Conservation (phyloP, 2,329 filamentous ascomycete genomes). For the Aureobasidium musti region DNA sequence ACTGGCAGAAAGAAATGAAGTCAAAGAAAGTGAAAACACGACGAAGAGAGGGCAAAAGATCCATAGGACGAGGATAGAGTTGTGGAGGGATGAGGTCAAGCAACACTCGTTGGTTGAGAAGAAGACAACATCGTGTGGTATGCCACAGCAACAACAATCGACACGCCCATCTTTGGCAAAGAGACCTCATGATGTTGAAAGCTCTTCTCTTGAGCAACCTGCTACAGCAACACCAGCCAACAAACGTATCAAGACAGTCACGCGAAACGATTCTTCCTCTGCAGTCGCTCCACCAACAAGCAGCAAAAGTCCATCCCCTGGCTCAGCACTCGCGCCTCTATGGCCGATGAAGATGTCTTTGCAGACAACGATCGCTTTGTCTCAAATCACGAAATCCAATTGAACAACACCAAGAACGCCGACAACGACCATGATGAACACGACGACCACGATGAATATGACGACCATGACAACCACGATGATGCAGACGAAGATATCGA, state of each 20-base stretch:
- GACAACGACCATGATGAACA: neutral
- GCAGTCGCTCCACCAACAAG: slow-evolving; percentile 5
- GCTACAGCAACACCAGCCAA: neutral
- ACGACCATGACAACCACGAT: neutral
- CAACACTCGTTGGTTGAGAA: neutral
- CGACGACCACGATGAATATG: neutral
- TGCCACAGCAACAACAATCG: neutral
- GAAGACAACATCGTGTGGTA: neutral
- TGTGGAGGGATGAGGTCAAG: slow-evolving; percentile 11
- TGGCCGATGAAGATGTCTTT: slow-evolving; percentile 6
- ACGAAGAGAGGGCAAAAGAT: neutral
- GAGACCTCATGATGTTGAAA: neutral
- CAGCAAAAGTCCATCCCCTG: slow-evolving; percentile 12
- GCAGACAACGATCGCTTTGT: neutral
- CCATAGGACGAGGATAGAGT: slow-evolving; percentile 6
- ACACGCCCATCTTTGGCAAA: neutral
- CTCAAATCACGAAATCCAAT: neutral
- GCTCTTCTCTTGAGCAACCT: neutral
- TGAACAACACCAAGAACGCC: neutral
- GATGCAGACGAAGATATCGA: neutral
- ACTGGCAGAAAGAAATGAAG: neutral
- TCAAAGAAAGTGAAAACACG: neutral
- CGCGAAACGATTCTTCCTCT: neutral
- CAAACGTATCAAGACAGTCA: slow-evolving; percentile 1
- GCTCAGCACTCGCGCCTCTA: slow-evolving; percentile 20